Evolutionary conservation across 2,329 filamentous ascomycete genomes (phyloP), one percentile per base, ranked within the genome.

Genomic region (Alternaria triticina): DNA sequence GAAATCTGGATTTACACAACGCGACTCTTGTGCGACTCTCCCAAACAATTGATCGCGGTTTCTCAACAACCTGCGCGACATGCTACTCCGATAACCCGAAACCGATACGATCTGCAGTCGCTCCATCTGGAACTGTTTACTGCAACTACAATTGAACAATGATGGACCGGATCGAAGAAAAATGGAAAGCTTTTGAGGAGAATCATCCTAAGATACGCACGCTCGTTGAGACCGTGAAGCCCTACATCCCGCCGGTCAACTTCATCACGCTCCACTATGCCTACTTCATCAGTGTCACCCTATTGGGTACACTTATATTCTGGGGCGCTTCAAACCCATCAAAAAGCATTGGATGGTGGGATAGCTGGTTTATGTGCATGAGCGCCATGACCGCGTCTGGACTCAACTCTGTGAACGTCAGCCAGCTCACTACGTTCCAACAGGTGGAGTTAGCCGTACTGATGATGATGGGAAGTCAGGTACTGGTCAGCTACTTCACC

Each of bases 231-330:
- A 27, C 56, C 23, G 63, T 63, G 60, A 66, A 64, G 51, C 69
- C 66, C 5, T 71, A 70, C 54, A 59, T 64, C 58, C 69, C 69
- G 45, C 69, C 69, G 54, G 50, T 69, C 12, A 71, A 71, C 61
- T 71, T 71, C 64, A 71, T 71, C 51, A 71, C 69, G 40, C 10
- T 71, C 13, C 69, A 71, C 55, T 71, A 71, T 70, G 57, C 66
- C 17, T 71, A 71, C 52, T 71, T 71, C 50, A 62, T 71, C 25
- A 54, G 47, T 40, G 50, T 63, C 13, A 64, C 66, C 10, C 59
- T 71, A 22, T 49, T 71, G 13, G 68, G 67, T 17, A 64, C 68
- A 8, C 56, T 69, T 20, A 70, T 71, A n/a, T 70, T 71, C 50
- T 71, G 69, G 69, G 68, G 68, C 47, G 62, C 70, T 2, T 72